Percentiles rank a stretch among this genome's conserved stretches.
phyloP scores from a whole-genome alignment of 345 rosid species.

The Corchorus olitorius region DNA sequence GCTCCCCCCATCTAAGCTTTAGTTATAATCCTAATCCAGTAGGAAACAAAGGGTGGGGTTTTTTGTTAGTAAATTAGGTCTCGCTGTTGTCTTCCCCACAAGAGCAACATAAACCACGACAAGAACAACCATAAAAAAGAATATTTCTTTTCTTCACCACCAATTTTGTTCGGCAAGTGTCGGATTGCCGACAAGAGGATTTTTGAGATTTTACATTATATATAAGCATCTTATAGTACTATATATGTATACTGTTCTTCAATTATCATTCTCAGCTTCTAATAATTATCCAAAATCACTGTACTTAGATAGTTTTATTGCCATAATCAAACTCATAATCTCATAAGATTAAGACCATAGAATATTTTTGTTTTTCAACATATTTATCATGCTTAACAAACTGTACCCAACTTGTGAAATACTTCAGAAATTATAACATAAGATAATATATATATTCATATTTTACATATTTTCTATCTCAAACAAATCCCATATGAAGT shows the following conservation, averaged over 20 bases:
- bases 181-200: conserved; percentile 19
- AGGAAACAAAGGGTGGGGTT: not conserved
- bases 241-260: not conserved
- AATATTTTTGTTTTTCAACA: not conserved
- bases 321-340: not conserved
- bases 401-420: not conserved
- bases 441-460: not conserved
- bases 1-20: not conserved
- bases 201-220: not conserved
- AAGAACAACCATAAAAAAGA: not conserved
- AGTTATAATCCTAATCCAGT: not conserved
- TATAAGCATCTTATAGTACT: not conserved
- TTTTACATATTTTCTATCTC: no score
- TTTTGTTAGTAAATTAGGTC: not conserved
- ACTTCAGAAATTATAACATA: not conserved
- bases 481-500: no score
- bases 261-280: not conserved
- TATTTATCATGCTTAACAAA: not conserved
- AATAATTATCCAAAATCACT: no score
- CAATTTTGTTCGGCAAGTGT: not conserved
- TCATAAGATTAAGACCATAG: not conserved
- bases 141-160: conserved; percentile 12
- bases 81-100: not conserved
- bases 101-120: not conserved
- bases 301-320: no score